These are phyloP conservation scores for Vitis hybrid DNA, from an alignment of 177 flowering plant genomes.

Conservation along the genomic window DNA sequence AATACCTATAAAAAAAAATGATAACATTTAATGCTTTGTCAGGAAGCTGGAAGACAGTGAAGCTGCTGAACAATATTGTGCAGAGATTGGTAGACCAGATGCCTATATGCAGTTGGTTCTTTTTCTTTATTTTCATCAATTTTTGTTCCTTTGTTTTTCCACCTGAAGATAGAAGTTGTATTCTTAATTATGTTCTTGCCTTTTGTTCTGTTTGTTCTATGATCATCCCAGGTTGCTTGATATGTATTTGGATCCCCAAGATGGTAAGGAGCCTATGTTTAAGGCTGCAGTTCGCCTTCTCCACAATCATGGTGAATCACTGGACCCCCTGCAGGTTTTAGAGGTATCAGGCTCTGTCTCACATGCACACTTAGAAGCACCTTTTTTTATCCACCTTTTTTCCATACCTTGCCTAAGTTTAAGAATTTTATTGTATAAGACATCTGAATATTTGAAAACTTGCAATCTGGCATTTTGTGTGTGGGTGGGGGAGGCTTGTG, in stretches of 20 bases:
- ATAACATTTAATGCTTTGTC: conserved; percentile 11
- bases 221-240: conserved; percentile 70
- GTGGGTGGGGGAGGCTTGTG: not conserved
- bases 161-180: too few species aligned
- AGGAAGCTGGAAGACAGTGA: conserved; percentile 97
- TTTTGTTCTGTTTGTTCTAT: not conserved
- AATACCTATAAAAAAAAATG: not conserved
- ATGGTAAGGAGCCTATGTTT: conserved; percentile 96
- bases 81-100: conserved; percentile 95
- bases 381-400: not conserved
- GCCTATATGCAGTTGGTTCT: conserved; percentile 89
- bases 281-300: conserved; percentile 97
- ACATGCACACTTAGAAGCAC: not conserved
- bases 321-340: conserved; percentile 91
- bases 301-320: conserved; percentile 92
- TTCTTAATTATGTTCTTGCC: not conserved
- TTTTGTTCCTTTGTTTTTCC: not conserved
- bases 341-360: conserved; percentile 48
- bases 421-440: not conserved
- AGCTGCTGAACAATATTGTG: conserved; percentile 96
- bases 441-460: not conserved
- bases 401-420: not conserved
- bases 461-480: not conserved
- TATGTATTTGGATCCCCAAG: conserved; percentile 94
- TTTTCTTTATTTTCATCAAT: not conserved